Percentiles rank a stretch among this genome's conserved stretches.
These are phyloP conservation scores for Mucor mucedo DNA, from an alignment of 371 early-diverging fungal genomes.

Conservation along the genomic window DNA sequence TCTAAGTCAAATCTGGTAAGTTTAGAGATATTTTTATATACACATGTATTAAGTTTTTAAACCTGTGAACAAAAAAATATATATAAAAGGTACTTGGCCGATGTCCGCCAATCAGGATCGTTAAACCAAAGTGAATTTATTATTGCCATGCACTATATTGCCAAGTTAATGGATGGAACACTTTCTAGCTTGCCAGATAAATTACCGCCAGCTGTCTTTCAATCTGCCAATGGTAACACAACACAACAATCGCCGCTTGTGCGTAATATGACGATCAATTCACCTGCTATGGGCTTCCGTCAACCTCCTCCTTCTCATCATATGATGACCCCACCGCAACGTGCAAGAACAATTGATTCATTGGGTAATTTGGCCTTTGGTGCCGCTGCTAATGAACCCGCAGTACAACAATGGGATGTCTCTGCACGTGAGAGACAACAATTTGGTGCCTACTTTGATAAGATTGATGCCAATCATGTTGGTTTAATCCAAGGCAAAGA, in stretches of 20 bases:
- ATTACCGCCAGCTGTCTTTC: conserved; percentile 67
- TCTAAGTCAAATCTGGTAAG: conserved; percentile 55
- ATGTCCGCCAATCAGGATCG: conserved; percentile 71
- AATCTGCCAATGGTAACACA: conserved; percentile 50
- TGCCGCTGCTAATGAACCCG: conserved; percentile 24
- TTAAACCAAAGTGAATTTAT: conserved; percentile 75
- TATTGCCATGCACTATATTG: conserved; percentile 85
- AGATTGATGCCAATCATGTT: conserved; percentile 56
- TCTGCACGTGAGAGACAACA: conserved; percentile 67
- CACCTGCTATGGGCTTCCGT: conserved; percentile 20
- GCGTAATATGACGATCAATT: conserved; percentile 17
- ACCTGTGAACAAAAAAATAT: too few species aligned
- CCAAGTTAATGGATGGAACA: conserved; percentile 74
- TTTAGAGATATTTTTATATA: neutral
- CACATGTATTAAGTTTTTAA: too few species aligned
- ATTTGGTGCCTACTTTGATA: conserved; percentile 72
- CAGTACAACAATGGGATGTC: conserved; percentile 66
- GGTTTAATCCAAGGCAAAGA: conserved; percentile 56
- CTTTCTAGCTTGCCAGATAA: conserved; percentile 60
- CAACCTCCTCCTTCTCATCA: conserved; percentile 12
- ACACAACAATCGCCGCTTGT: conserved; percentile 25
- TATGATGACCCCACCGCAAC: conserved; percentile 46
- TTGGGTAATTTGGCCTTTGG: conserved; percentile 52
- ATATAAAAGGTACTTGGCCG: conserved; percentile 63
- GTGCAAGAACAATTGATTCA: conserved; percentile 49